Conservation (phyloP, 805 yeast species). For the Yarrowia sp. region DNA sequence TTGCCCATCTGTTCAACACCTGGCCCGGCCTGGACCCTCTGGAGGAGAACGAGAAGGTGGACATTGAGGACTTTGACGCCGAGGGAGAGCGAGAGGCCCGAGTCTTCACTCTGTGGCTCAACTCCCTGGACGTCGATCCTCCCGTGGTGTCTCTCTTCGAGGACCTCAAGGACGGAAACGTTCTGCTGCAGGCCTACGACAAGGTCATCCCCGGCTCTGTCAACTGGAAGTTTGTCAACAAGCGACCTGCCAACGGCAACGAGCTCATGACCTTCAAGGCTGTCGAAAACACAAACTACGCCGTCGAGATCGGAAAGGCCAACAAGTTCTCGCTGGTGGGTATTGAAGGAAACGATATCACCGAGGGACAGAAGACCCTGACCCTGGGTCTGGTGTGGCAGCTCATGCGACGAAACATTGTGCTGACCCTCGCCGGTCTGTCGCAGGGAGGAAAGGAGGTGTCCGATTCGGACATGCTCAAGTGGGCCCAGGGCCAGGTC, state of each 20-base stretch:
- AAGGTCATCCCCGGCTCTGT: slow-evolving; percentile 95
- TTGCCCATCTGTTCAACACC: slow-evolving; percentile 95
- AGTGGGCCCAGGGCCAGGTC: slow-evolving; percentile 92
- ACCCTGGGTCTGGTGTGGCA: slow-evolving; percentile 98
- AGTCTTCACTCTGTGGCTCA: slow-evolving; percentile 96
- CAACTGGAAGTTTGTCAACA: slow-evolving; percentile 77
- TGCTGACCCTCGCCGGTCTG: slow-evolving; percentile 76
- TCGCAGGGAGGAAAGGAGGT: slow-evolving; percentile 76
- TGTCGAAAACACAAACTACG: slow-evolving; percentile 95
- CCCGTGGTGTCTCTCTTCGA: slow-evolving; percentile 90
- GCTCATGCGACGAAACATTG: slow-evolving; percentile 95
- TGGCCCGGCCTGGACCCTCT: slow-evolving; percentile 96
- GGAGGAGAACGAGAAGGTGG: slow-evolving; percentile 87
- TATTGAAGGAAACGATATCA: slow-evolving; percentile 96
- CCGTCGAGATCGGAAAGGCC: slow-evolving; percentile 94
- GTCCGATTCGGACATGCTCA: slow-evolving; percentile 83
- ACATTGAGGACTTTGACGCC: slow-evolving; percentile 97
- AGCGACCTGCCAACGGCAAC: slow-evolving; percentile 74
- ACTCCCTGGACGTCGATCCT: slow-evolving; percentile 94
- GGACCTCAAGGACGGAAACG: slow-evolving; percentile 91
- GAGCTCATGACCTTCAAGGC: slow-evolving; percentile 93
- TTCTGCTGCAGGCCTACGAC: slow-evolving; percentile 89
- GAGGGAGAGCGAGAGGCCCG: slow-evolving; percentile 99
- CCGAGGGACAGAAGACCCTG: slow-evolving; percentile 87
- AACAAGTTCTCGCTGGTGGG: slow-evolving; percentile 94